Evolutionary conservation across 257 asterid genomes (phyloP), one percentile per base, ranked within the genome.

Genomic region (Apocynum venetum): DNA sequence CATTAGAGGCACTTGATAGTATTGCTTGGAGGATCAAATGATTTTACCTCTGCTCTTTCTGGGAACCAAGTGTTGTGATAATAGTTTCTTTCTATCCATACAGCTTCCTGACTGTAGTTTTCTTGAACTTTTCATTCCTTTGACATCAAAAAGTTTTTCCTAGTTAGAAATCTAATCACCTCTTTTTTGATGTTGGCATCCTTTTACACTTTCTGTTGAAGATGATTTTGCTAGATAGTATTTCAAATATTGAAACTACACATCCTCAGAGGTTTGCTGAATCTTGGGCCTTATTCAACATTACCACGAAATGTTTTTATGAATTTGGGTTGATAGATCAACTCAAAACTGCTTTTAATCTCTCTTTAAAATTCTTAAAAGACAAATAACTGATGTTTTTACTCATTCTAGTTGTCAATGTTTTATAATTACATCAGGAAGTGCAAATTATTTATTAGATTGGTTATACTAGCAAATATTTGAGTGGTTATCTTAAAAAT

Each of bases 301-400:
- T 4, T 31, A 11, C 35, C 14, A 68, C 36, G 10, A 46, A 63
- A 8, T 63, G 36, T 61, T 31, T 69, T 35, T 36, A 47, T 63
- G 79, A 47, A 4, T 36, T 76, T 35, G 40, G 60, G 72, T 63
- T 40, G 35, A 47, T 51, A 76, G 69, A 75, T 49, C 55, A 51
- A 63, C 48, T 15, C 19, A 38, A 19, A 31, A 20, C 20, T 25
- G 46, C 40, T 20, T 6, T 44, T 61, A 10, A 51, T 75, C n/a
- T 48, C 66, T 70, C 36, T 60, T 60, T 10, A 75, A 44, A 20
- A 20, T 74, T 56, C n/a, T 12, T 12, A 46, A n/a, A 44, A 43
- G 46, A 44, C 20, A 14, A 8, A 60, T 60, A 60, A 11, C 25
- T 48, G 73, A 36, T n/a, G 25, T 40, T 61, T 25, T 74, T 31